These are phyloP conservation scores for Sextonia rubra DNA, from an alignment of 164 flowering plant species.

Conservation along the genomic window DNA sequence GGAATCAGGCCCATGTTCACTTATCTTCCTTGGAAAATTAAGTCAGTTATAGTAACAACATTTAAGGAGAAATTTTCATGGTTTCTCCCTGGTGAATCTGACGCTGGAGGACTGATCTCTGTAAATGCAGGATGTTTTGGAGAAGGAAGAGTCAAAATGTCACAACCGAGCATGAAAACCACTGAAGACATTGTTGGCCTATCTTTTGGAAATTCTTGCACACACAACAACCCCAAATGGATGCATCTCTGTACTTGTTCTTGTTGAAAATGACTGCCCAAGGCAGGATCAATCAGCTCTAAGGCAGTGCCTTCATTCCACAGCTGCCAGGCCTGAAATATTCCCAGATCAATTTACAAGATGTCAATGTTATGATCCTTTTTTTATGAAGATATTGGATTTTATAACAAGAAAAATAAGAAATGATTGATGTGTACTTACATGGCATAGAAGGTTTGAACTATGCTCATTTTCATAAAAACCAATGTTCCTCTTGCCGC, in stretches of 20 bases:
- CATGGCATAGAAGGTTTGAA: not conserved
- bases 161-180: conserved; percentile 15
- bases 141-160: conserved; percentile 8
- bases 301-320: conserved; percentile 8
- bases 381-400: too few species aligned
- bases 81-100: not conserved
- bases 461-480: conserved; percentile 3
- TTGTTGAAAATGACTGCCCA: not conserved
- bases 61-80: not conserved
- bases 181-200: conserved; percentile 8
- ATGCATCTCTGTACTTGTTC: conserved; percentile 10
- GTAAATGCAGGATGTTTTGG: conserved; percentile 12
- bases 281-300: conserved; percentile 3
- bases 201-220: conserved; percentile 10
- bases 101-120: not conserved
- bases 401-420: too few species aligned
- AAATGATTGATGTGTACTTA: not conserved
- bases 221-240: conserved; percentile 12
- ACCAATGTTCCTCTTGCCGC: conserved; percentile 30
- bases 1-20: too few species aligned
- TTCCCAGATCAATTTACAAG: too few species aligned
- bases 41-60: not conserved
- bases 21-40: not conserved
- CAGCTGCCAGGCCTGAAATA: conserved; percentile 8
- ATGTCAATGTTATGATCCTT: too few species aligned